Percentiles rank a stretch among this genome's conserved stretches.
Conservation (phyloP, 2,329 filamentous ascomycete genomes). For the Stagonosporopsis rhizophila region DNA sequence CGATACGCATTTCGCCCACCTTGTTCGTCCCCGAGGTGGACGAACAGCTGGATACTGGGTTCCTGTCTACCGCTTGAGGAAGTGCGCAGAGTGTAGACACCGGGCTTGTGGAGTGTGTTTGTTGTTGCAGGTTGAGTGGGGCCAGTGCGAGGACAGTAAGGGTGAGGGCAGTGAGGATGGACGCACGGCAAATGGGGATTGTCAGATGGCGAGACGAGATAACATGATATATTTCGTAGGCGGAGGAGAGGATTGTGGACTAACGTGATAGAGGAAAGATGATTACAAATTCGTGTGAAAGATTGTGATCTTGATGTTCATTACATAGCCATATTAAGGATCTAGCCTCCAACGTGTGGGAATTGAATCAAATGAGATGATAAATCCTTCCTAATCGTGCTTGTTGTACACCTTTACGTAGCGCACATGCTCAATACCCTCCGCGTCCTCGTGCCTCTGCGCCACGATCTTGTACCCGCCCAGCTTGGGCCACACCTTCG, state of each 20-base stretch:
- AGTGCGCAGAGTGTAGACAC: neutral
- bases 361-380: neutral
- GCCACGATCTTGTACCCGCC: slow-evolving; percentile 43
- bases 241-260: neutral
- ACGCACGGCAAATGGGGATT: neutral
- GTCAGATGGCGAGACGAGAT: too few species aligned
- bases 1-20: neutral
- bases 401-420: slow-evolving; percentile 46
- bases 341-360: neutral
- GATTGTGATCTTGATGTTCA: neutral
- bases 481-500: slow-evolving; percentile 32
- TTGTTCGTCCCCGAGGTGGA: too few species aligned
- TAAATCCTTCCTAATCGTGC: slow-evolving; percentile 14
- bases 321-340: neutral
- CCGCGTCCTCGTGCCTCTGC: slow-evolving; percentile 36
- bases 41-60: neutral
- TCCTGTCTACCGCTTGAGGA: neutral
- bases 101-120: neutral
- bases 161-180: neutral
- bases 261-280: neutral
- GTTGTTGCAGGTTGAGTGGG: neutral
- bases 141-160: neutral
- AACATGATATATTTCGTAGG: neutral
- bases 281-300: neutral
- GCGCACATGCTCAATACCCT: slow-evolving; percentile 40